Conservation (phyloP, 495 filamentous ascomycete species). For the Tricharina praecox region DNA sequence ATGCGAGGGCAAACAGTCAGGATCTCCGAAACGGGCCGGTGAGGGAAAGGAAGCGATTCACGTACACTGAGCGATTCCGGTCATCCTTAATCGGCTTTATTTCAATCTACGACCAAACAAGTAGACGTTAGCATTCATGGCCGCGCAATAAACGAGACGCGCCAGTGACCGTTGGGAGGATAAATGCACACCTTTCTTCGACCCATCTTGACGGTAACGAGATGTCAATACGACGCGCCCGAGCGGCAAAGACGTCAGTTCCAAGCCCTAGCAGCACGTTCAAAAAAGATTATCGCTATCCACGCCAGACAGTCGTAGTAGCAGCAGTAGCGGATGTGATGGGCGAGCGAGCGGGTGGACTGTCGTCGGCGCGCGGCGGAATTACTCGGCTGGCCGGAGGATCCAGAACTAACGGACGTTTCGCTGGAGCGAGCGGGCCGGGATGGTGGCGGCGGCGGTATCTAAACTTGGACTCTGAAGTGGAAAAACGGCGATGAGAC, state of each 20-base stretch:
- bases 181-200: constrained; percentile 35
- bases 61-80: constrained; percentile 95
- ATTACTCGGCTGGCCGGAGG: too few species aligned
- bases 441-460: too few species aligned
- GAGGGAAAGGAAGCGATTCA: constrained; percentile 20
- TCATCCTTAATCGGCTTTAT: constrained; percentile 99
- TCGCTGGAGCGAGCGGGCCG: too few species aligned
- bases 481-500: constrained; percentile 1
- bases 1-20: constrained; percentile 10
- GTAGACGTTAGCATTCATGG: constrained; percentile 8
- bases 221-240: too few species aligned
- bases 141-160: not conserved
- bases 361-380: too few species aligned
- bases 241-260: not conserved
- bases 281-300: too few species aligned
- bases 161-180: too few species aligned
- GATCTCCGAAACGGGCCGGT: not conserved
- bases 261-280: too few species aligned
- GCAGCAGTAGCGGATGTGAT: too few species aligned
- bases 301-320: too few species aligned
- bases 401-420: too few species aligned
- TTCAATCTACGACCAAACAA: constrained; percentile 54
- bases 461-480: not conserved
- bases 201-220: constrained; percentile 33
- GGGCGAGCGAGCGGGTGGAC: too few species aligned